Percentiles rank a stretch among this genome's conserved stretches.
Evolutionary conservation across 2,329 filamentous ascomycete species (phyloP).

Genomic region (Aspergillus puulaauensis): DNA sequence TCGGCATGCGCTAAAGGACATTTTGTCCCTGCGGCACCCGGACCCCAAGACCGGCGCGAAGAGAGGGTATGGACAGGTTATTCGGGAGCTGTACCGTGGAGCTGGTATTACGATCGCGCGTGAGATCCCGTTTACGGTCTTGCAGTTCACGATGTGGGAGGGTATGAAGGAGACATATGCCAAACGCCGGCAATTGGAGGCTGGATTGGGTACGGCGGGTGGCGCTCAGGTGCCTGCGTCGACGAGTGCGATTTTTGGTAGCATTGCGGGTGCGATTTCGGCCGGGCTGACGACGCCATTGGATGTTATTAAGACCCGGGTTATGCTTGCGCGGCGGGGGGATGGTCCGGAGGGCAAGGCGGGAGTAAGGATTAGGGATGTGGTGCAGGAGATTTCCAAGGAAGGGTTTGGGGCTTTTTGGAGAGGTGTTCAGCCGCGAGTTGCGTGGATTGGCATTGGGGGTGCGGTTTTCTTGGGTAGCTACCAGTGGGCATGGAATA

Average conservation of each 20-base stretch:
- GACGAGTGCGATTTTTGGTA: constrained; percentile 84
- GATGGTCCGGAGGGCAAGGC: constrained; percentile 48
- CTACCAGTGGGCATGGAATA: constrained; percentile 85
- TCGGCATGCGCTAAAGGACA: constrained; percentile 66
- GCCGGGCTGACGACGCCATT: constrained; percentile 88
- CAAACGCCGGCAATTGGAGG: constrained; percentile 19
- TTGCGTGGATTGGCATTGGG: constrained; percentile 92
- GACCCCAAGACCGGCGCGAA: constrained; percentile 32
- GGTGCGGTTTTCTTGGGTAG: constrained; percentile 93
- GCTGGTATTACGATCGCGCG: constrained; percentile 91
- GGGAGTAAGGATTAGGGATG: constrained; percentile 37
- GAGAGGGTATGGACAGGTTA: constrained; percentile 57
- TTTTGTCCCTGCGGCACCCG: constrained; percentile 55
- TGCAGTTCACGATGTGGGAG: constrained; percentile 98
- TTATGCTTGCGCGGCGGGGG: constrained; percentile 81
- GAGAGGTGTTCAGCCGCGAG: constrained; percentile 67
- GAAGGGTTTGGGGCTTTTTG: constrained; percentile 49
- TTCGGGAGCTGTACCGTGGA: constrained; percentile 84
- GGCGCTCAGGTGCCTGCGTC: constrained; percentile 60
- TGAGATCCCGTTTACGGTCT: constrained; percentile 94
- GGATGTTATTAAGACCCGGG: constrained; percentile 93
- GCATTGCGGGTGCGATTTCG: constrained; percentile 77
- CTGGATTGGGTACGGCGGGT: constrained; percentile 14
- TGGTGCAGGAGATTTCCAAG: constrained; percentile 64
- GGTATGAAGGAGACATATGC: constrained; percentile 66